These are phyloP conservation scores for Alternaria conjuncta DNA, from an alignment of 2,329 filamentous ascomycete genomes.

Conservation along the genomic window DNA sequence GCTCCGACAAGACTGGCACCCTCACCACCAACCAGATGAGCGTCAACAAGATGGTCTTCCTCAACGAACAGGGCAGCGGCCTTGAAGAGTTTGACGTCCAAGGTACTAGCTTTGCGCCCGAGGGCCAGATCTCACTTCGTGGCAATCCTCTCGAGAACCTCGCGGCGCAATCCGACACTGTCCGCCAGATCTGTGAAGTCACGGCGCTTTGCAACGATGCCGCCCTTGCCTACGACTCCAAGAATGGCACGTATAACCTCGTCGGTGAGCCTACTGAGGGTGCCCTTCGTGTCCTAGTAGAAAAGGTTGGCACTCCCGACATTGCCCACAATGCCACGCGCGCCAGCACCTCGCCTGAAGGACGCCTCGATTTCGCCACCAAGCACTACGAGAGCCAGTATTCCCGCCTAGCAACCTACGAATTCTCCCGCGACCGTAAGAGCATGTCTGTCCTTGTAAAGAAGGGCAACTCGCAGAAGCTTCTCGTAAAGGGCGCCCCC, in stretches of 20 bases:
- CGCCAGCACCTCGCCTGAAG: conserved; percentile 55
- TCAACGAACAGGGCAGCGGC: conserved; percentile 74
- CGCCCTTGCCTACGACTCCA: conserved; percentile 79
- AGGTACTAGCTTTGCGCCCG: conserved; percentile 89
- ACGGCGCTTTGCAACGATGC: conserved; percentile 87
- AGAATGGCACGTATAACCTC: conserved; percentile 75
- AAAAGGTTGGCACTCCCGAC: conserved; percentile 90
- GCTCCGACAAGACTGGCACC: conserved; percentile 98
- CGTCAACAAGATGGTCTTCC: conserved; percentile 87
- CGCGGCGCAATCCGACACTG: conserved; percentile 73
- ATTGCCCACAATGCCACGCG: conserved; percentile 62
- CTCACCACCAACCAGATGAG: conserved; percentile 99
- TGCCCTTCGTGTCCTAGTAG: conserved; percentile 84
- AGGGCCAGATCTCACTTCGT: conserved; percentile 72
- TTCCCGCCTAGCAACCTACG: conserved; percentile 82
- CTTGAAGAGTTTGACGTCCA: conserved; percentile 89
- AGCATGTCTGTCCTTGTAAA: conserved; percentile 97
- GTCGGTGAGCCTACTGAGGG: conserved; percentile 96
- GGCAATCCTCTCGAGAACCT: conserved; percentile 74
- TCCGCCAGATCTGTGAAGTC: conserved; percentile 77
- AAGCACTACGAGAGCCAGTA: conserved; percentile 80
- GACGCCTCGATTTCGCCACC: conserved; percentile 82
- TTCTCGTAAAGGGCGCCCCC: conserved; percentile 95
- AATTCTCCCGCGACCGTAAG: conserved; percentile 97
- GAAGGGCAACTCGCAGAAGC: conserved; percentile 71